Percentiles rank a stretch among this genome's conserved stretches.
Conservation (phyloP, 495 filamentous ascomycete species). For the Aspergillus haitiensis region DNA sequence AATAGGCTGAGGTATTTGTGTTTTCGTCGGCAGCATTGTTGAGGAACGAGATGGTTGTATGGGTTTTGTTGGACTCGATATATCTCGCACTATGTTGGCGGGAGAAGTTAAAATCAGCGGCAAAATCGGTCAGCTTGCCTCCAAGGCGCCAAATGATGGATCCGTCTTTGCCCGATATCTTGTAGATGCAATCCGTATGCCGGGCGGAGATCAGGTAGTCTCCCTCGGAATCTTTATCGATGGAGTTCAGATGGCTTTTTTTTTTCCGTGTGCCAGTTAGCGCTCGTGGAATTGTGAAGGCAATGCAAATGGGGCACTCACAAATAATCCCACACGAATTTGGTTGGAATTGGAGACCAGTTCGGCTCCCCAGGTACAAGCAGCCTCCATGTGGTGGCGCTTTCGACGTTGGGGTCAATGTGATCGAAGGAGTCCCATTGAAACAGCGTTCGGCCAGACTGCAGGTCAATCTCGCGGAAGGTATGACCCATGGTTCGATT, state of each 20-base stretch:
- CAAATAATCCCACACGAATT: background rate
- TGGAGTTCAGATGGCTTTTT: slow-evolving; percentile 37
- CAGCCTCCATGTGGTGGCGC: slow-evolving; percentile 41
- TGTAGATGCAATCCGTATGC: slow-evolving; percentile 54
- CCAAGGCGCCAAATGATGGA: slow-evolving; percentile 57
- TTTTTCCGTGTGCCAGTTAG: background rate
- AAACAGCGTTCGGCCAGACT: slow-evolving; percentile 40
- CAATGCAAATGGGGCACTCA: background rate
- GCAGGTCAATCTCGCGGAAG: slow-evolving; percentile 46
- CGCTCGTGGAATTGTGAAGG: background rate
- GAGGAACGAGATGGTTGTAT: slow-evolving; percentile 50
- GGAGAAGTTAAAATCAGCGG: slow-evolving; percentile 50
- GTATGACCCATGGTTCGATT: slow-evolving; percentile 36
- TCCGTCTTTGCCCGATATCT: slow-evolving; percentile 55
- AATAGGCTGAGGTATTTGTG: slow-evolving; percentile 37
- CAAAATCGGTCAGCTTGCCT: slow-evolving; percentile 44
- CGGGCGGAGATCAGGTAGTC: slow-evolving; percentile 59
- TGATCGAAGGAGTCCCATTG: slow-evolving; percentile 48
- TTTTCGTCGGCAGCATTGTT: slow-evolving; percentile 52
- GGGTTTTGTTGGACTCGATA: slow-evolving; percentile 44
- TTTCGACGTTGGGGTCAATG: slow-evolving; percentile 37
- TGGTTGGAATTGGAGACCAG: slow-evolving; percentile 24
- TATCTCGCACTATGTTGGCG: slow-evolving; percentile 60
- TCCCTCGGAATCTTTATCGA: slow-evolving; percentile 42
- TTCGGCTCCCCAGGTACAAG: slow-evolving; percentile 18